A percentile compares a stretch with the other conserved stretches of the same genome.
Evolutionary conservation across 352 stramenopile species (phyloP).

Genomic region (Saprolegnia diclina): DNA sequence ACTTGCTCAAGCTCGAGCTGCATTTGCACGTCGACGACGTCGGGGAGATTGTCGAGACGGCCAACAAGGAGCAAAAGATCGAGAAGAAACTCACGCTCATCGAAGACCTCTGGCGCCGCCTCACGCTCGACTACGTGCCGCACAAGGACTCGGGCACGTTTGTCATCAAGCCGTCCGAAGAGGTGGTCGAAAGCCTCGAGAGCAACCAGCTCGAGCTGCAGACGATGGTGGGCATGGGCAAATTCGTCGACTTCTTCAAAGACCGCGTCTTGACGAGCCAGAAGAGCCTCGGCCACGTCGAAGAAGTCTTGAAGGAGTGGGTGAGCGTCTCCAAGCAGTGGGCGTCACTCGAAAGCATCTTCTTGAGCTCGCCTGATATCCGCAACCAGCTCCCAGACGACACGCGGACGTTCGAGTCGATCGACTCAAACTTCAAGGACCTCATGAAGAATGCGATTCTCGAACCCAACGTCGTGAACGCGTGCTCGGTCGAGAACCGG

Average conservation of each 20-base stretch:
- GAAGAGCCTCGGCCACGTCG: constrained; percentile 76
- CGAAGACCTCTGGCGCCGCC: constrained; percentile 72
- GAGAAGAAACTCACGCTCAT: constrained; percentile 88
- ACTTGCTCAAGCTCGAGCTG: constrained; percentile 77
- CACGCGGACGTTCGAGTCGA: constrained; percentile 81
- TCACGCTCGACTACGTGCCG: constrained; percentile 81
- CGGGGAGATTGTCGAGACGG: constrained; percentile 81
- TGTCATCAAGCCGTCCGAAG: constrained; percentile 78
- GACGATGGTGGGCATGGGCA: constrained; percentile 88
- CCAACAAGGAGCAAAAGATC: constrained; percentile 87
- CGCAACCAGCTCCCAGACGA: constrained; percentile 83
- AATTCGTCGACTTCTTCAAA: constrained; percentile 88
- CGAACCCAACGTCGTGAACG: constrained; percentile 74
- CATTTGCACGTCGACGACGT: constrained; percentile 82
- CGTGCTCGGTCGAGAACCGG: constrained; percentile 70
- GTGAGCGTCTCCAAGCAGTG: constrained; percentile 83
- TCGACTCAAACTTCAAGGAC: constrained; percentile 88
- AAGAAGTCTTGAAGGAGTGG: constrained; percentile 85
- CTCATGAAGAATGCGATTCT: constrained; percentile 86
- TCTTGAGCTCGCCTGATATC: constrained; percentile 84
- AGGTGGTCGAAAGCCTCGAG: constrained; percentile 80
- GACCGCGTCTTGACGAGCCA: constrained; percentile 71
- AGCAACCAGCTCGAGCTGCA: constrained; percentile 84
- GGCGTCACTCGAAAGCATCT: constrained; percentile 84
- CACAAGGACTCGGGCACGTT: constrained; percentile 85